These are phyloP conservation scores for Tetrahymena malaccensis DNA, from an alignment of 73 alveolate species.

Conservation along the genomic window DNA sequence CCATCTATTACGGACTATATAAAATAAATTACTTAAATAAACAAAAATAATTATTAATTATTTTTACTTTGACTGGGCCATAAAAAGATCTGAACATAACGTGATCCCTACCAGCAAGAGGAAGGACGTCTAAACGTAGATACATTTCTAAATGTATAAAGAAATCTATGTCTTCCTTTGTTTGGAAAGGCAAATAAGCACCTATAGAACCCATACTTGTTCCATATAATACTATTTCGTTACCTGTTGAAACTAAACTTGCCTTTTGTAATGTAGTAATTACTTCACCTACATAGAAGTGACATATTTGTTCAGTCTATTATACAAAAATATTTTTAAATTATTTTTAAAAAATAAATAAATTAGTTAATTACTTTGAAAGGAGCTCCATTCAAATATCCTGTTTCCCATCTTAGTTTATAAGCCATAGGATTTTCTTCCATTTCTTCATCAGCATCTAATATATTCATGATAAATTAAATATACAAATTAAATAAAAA, in stretches of 20 bases:
- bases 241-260: conserved; percentile 66
- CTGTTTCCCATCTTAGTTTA: conserved; percentile 90
- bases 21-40: not conserved
- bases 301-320: conserved; percentile 68
- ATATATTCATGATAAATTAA: not conserved
- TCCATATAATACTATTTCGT: conserved; percentile 81
- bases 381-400: conserved; percentile 94
- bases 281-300: conserved; percentile 93
- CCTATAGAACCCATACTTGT: conserved; percentile 92
- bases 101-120: conserved; percentile 98
- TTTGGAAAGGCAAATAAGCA: conserved; percentile 87
- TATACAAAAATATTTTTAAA: not conserved
- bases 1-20: conserved; percentile 88
- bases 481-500: not conserved
- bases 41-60: conserved; percentile 9
- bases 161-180: conserved; percentile 93
- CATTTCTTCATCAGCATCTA: conserved; percentile 89
- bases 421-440: conserved; percentile 92
- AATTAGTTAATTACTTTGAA: conserved; percentile 56
- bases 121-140: conserved; percentile 91
- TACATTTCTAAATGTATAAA: conserved; percentile 98
- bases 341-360: not conserved
- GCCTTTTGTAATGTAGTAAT: conserved; percentile 77
- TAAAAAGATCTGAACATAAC: conserved; percentile 85
- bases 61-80: conserved; percentile 76